A percentile compares a stretch with the other conserved stretches of the same genome.
Conservation (phyloP, 1,139 yeast genomes). For the Scheffersomyces segobiensis region DNA sequence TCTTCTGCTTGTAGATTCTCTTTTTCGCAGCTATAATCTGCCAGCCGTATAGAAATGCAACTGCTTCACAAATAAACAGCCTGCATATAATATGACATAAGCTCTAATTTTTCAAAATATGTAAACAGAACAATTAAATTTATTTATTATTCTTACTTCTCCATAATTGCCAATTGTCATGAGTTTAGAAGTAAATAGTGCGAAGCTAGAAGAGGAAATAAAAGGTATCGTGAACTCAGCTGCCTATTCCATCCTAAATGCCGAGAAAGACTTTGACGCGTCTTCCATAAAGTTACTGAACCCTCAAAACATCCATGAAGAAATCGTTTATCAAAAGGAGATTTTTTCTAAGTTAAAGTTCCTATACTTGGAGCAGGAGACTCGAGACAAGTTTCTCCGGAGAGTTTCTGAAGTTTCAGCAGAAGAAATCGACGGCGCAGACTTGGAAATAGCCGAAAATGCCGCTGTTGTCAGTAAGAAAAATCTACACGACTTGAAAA, state of each 20-base stretch:
- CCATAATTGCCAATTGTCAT: neutral
- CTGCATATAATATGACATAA: neutral
- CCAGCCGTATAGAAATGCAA: neutral
- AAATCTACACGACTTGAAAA: slow-evolving; percentile 19
- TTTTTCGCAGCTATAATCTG: neutral
- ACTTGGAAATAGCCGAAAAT: slow-evolving; percentile 16
- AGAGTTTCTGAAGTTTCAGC: slow-evolving; percentile 15
- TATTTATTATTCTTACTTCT: neutral
- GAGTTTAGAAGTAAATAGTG: neutral
- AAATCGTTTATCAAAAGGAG: slow-evolving; percentile 34
- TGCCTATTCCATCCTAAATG: slow-evolving; percentile 7
- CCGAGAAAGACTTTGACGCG: slow-evolving; percentile 13
- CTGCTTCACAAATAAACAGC: neutral
- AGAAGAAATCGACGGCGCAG: slow-evolving; percentile 18
- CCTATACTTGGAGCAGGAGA: slow-evolving; percentile 65
- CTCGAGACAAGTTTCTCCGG: slow-evolving; percentile 58
- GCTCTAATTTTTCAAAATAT: neutral
- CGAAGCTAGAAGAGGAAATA: neutral
- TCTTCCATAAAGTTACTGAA: slow-evolving; percentile 14
- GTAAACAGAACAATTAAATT: neutral
- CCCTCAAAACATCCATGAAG: slow-evolving; percentile 32
- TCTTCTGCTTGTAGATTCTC: neutral
- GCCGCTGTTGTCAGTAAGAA: slow-evolving; percentile 19
- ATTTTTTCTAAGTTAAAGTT: slow-evolving; percentile 55
- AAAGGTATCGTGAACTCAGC: neutral